A percentile compares a stretch with the other conserved stretches of the same genome.
Evolutionary conservation across 2,329 filamentous ascomycete genomes (phyloP).

Genomic region (Chaetothyriales sp.): DNA sequence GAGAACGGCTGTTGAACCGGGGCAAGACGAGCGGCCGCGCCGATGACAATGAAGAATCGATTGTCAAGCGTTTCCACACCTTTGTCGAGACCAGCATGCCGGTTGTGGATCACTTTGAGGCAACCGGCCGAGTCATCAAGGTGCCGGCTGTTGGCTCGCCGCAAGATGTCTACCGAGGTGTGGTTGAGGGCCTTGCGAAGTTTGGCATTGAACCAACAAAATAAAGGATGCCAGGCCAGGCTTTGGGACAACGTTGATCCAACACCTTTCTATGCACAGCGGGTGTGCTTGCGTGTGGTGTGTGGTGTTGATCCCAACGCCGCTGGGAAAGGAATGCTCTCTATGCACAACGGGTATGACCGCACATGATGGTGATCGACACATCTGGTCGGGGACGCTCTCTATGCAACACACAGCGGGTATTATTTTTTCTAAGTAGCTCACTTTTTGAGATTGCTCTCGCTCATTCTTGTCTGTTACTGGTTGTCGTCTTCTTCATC

Average conservation of each 20-base stretch:
- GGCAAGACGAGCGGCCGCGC: slow-evolving; percentile 82
- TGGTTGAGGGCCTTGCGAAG: slow-evolving; percentile 33
- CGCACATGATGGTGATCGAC: too few relatives aligned
- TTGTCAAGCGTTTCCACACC: slow-evolving; percentile 87
- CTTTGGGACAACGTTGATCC: not conserved
- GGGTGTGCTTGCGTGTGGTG: not conserved
- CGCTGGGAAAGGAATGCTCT: too few relatives aligned
- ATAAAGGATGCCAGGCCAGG: not conserved
- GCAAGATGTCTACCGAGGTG: slow-evolving; percentile 46
- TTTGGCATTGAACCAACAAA: slow-evolving; percentile 22
- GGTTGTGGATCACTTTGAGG: slow-evolving; percentile 72
- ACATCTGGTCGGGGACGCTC: not conserved
- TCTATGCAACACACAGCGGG: not conserved
- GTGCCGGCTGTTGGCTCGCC: slow-evolving; percentile 56
- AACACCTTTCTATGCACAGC: too few relatives aligned
- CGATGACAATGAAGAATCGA: slow-evolving; percentile 90
- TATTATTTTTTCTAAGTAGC: not conserved
- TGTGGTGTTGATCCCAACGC: not conserved
- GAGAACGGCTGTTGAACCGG: slow-evolving; percentile 65
- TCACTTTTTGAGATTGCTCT: slow-evolving; percentile 7
- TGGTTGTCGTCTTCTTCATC: slow-evolving; percentile 6
- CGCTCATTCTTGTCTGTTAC: slow-evolving; percentile 1
- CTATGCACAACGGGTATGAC: too few relatives aligned
- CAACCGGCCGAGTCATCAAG: slow-evolving; percentile 63
- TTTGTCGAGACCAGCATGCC: slow-evolving; percentile 97